Evolutionary conservation across 2,329 filamentous ascomycete genomes (phyloP).

Genomic region (Penicillium sp.): DNA sequence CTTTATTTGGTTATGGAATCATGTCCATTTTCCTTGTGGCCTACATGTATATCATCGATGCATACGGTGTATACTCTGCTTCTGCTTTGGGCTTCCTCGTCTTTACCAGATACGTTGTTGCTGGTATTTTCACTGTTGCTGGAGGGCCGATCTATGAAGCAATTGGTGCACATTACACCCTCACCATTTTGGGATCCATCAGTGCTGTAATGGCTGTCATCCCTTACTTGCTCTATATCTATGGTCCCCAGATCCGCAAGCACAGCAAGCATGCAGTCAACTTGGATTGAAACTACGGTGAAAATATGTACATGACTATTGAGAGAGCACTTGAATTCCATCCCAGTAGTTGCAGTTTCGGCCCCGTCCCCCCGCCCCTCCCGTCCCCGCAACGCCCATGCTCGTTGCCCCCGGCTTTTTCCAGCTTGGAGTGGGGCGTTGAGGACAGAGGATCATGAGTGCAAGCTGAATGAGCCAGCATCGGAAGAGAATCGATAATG

Average conservation of each 20-base stretch:
- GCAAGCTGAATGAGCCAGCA: too few relatives aligned
- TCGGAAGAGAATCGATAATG: too few relatives aligned
- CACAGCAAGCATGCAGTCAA: slow-evolving; percentile 1
- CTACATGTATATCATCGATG: slow-evolving; percentile 60
- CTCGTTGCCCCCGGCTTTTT: too few relatives aligned
- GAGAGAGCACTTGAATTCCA: too few relatives aligned
- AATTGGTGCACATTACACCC: slow-evolving; percentile 40
- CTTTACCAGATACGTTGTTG: slow-evolving; percentile 41
- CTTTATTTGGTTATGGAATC: slow-evolving; percentile 54
- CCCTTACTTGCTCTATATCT: slow-evolving; percentile 33
- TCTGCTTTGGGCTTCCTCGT: slow-evolving; percentile 47
- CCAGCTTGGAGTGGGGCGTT: too few relatives aligned
- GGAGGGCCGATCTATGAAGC: slow-evolving; percentile 38
- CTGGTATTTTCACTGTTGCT: slow-evolving; percentile 37
- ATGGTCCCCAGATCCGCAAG: slow-evolving; percentile 9
- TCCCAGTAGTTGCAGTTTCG: too few relatives aligned
- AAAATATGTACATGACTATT: background rate
- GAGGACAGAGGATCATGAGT: too few relatives aligned
- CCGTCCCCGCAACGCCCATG: too few relatives aligned
- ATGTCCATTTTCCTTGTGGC: slow-evolving; percentile 51
- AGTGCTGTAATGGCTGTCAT: slow-evolving; percentile 40
- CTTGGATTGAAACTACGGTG: background rate
- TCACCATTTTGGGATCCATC: slow-evolving; percentile 42
- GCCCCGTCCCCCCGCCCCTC: too few relatives aligned
- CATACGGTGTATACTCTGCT: slow-evolving; percentile 54